Evolutionary conservation across 179 eudicot species (phyloP), one percentile per base, ranked within the genome.

Genomic region (Drosera spatulata): DNA sequence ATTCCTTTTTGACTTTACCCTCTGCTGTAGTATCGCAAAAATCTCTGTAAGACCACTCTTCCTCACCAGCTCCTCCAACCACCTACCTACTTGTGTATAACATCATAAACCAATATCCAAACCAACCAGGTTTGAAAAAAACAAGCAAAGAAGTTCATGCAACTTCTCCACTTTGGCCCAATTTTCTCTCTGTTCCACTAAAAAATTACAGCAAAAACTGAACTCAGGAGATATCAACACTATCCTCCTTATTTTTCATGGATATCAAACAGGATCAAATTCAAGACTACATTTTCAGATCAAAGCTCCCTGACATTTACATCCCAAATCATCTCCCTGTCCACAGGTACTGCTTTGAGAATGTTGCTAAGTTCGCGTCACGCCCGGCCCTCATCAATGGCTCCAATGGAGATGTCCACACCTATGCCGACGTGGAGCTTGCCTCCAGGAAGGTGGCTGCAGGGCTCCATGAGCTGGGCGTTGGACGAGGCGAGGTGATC

Each of bases 281-380:
- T 7, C 39, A 77, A 10, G 95, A 89, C 13, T 71, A 67, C 52
- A 77, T 89, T 38, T 93, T 84, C 76, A 73, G 85, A 38, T 93
- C 99, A 0, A 89, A 83, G 57, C 84, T 93, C 4, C 91, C 95
- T 2, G 90, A 86, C 42, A 89, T 89, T 42, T 46, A 78, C 78
- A 84, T 89, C 56, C 97, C 99, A 0, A 79, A 81, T 7, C 86
- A 84, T 41, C 86, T 84, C 45, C 85, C 97, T 0, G 68, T 89
- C 2, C 97, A 86, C 47, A 43, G 80, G 0, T 89, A 89, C 52
- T 80, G 93, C 71, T 93, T 93, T 52, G 79, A 93, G 61, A 81
- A 82, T 40, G 56, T 93, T 10, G 42, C 76, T 1, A 49, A 83
- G 38, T 77, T 75, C 63, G 47, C 70, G 0, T 53, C 72, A 4